Evolutionary conservation across 305 asterid genomes (phyloP), one percentile per base, ranked within the genome.

Genomic region (Caryopteris hybrid): DNA sequence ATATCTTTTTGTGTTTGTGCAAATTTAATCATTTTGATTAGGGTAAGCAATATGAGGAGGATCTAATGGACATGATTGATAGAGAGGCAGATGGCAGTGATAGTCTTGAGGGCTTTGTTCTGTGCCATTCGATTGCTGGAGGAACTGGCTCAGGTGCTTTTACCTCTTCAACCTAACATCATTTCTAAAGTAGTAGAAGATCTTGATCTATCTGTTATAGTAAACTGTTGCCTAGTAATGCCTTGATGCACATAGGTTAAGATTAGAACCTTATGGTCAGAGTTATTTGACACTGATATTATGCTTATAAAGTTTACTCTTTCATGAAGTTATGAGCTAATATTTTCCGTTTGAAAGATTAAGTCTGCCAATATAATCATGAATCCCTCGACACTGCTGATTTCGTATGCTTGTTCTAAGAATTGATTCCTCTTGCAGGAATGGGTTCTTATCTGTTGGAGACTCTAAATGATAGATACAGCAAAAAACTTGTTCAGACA

Each of bases 81-180:
- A 85, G 99, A 81, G 99, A 91, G 78, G 99, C 99, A 38, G 98
- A 95, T 86, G 99, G 99, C 71, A 95, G 99, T 76, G 99, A 95
- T 75, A 91, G 99, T 76, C 98, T 95, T 20, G 99, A 95, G 85
- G 99, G 99, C 72, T 95, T 95, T 85, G 98, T 95, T 76, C 82
- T 95, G 29, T 95, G 98, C 78, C 99, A 95, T 82, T 91, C 98
- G 0, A 95, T 95, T 82, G 98, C 99, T 72, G 99, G 99, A 50
- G 98, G 99, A 83, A 95, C 99, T 41, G 97, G 99, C 77, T 95
- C 97, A 86, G 98, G 99, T 92, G 53, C 68, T 78, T 61, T 68
- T 38, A 52, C 65, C 69, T 77, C 53, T 70, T 70, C 36, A 1
- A 20, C 23, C 23, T 61, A 21, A 25, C 23, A 18, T 29, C 54